Percentiles rank a stretch among this genome's conserved stretches.
phyloP scores from a whole-genome alignment of 2,329 filamentous ascomycete genomes.

The Verticillium alfalfae region DNA sequence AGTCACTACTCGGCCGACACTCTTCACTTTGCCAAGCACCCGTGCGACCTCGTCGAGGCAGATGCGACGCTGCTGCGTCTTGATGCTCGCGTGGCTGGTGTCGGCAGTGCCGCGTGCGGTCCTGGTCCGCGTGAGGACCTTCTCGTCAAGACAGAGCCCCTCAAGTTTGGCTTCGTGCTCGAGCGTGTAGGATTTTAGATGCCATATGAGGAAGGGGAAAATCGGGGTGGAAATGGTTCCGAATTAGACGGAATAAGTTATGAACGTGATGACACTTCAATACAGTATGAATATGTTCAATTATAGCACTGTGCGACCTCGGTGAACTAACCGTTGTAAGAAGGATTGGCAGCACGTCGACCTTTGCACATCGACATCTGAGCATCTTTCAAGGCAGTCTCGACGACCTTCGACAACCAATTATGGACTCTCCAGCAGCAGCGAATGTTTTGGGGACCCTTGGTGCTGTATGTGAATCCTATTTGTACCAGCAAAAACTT shows the following conservation, averaged over 20 bases:
- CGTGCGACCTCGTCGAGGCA: slow-evolving; percentile 52
- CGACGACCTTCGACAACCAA: too few relatives aligned
- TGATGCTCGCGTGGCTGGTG: slow-evolving; percentile 41
- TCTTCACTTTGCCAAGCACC: slow-evolving; percentile 56
- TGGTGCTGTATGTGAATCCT: slow-evolving; percentile 40
- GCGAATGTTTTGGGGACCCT: slow-evolving; percentile 55
- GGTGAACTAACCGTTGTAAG: too few relatives aligned
- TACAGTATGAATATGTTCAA: too few relatives aligned
- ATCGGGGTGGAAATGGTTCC: not conserved
- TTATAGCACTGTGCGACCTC: not conserved
- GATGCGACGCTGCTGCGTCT: slow-evolving; percentile 36
- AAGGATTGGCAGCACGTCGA: too few relatives aligned
- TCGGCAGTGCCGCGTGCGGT: slow-evolving; percentile 44
- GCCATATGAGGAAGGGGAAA: not conserved
- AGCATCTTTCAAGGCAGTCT: not conserved
- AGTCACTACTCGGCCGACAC: slow-evolving; percentile 45
- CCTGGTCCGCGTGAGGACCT: slow-evolving; percentile 39
- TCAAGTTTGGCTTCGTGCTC: slow-evolving; percentile 34
- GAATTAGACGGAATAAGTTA: too few relatives aligned
- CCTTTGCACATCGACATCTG: too few relatives aligned
- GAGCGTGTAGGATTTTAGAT: slow-evolving; percentile 18
- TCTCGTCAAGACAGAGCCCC: slow-evolving; percentile 32
- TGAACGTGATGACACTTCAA: too few relatives aligned
- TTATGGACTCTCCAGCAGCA: slow-evolving; percentile 49
- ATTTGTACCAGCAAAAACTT: not conserved